Evolutionary conservation across 495 filamentous ascomycete genomes (phyloP), one percentile per base, ranked within the genome.

Genomic region (Xylaria venustula): DNA sequence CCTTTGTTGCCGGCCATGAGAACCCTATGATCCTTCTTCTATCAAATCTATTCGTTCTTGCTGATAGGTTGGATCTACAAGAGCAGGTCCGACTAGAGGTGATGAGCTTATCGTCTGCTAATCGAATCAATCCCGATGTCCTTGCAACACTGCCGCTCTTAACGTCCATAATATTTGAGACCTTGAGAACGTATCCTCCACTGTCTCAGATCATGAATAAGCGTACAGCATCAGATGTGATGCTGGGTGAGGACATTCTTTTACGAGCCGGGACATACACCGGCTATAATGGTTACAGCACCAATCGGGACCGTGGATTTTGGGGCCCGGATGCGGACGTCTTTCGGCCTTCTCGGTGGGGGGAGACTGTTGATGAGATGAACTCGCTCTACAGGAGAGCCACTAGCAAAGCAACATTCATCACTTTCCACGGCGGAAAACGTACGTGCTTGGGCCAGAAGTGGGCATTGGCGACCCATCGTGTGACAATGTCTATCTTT

Each of bases 171-270:
- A 62, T 72, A 41, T 65, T 61, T 28, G 74, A 78, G 56, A 49
- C 54, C 23, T 67, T 78, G 9, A 70, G 75, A 17, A 70, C 77
- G 12, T 77, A 55, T 44, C 75, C 75, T 1, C 74, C 74, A 20
- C 67, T 78, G 32, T 62, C 63, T 1, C 74, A 75, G 53, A 64
- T 75, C 19, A 65, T 77, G 23, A 77, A 76, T 54, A 64, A 73
- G 25, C 42, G 54, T 15, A 66, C 66, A 1, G 54, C 60, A n/a
- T 17, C 54, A 11, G 40, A 69, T 12, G 54, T 55, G 2, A 15
- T 64, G 23, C 63, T 76, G 1, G 69, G 8, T n/a, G 30, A 50
- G 12, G 42, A 66, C 4, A 59, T 70, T 44, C 32, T 54, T 32
- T 48, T 69, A 26, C 68, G 63, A 1, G 47, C 34, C 19, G 65